These are phyloP conservation scores for Epicoccum sorghinum DNA, from an alignment of 2,329 filamentous ascomycete genomes.

Conservation along the genomic window DNA sequence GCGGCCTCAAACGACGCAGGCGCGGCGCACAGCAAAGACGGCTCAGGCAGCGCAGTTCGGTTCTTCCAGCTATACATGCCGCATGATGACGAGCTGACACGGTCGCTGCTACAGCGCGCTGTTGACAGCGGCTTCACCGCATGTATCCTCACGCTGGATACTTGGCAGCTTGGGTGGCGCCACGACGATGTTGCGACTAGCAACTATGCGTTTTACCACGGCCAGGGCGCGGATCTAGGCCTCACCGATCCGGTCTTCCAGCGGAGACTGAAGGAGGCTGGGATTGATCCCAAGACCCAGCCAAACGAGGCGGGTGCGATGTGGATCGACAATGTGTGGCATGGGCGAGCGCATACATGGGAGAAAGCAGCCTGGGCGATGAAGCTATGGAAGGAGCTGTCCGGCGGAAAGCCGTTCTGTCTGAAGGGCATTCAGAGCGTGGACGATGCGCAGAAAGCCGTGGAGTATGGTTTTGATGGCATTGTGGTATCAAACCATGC, in stretches of 20 bases:
- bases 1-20: conserved; percentile 59
- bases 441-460: conserved; percentile 65
- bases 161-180: conserved; percentile 68
- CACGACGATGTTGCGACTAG: conserved; percentile 62
- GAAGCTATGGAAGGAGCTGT: conserved; percentile 61
- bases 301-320: conserved; percentile 62
- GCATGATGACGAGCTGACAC: conserved; percentile 65
- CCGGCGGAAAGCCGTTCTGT: conserved; percentile 62
- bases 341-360: conserved; percentile 69
- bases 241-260: conserved; percentile 66
- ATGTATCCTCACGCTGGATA: conserved; percentile 67
- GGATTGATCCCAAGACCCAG: conserved; percentile 60
- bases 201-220: conserved; percentile 69
- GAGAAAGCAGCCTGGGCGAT: conserved; percentile 70
- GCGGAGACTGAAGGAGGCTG: conserved; percentile 56
- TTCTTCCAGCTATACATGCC: conserved; percentile 71
- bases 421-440: conserved; percentile 75
- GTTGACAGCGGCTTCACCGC: conserved; percentile 61
- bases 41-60: conserved; percentile 43
- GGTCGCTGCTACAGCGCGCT: conserved; percentile 63
- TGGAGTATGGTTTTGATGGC: conserved; percentile 67
- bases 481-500: conserved; percentile 76
- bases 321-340: conserved; percentile 71
- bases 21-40: not conserved
- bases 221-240: conserved; percentile 64